Percentiles rank a stretch among this genome's conserved stretches.
phyloP scores from a whole-genome alignment of 2,329 filamentous ascomycete genomes.

The Periconia digitata region DNA sequence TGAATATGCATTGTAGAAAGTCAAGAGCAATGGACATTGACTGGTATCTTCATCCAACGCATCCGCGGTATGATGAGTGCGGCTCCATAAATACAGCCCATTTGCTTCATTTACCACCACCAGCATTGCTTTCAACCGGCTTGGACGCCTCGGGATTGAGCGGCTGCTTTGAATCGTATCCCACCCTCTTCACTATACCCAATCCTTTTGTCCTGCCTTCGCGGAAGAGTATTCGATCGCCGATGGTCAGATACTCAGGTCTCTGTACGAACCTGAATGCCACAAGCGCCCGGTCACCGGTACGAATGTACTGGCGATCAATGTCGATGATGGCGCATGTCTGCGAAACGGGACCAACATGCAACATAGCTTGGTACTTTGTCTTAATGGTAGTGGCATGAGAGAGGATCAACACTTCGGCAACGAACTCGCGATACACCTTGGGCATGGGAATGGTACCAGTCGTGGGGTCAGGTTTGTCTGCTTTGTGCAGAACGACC shows the following conservation, averaged over 20 bases:
- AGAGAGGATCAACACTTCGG: slow-evolving; percentile 88
- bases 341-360: slow-evolving; percentile 91
- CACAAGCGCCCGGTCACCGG: slow-evolving; percentile 89
- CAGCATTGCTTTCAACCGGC: slow-evolving; percentile 8
- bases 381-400: slow-evolving; percentile 97
- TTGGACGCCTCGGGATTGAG: slow-evolving; percentile 38
- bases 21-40: no score
- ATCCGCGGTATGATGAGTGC: not conserved
- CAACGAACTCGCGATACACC: slow-evolving; percentile 54
- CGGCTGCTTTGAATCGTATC: slow-evolving; percentile 70
- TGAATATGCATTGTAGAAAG: no score
- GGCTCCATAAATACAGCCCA: not conserved
- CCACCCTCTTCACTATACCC: slow-evolving; percentile 88
- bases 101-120: not conserved
- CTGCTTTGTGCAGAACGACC: slow-evolving; percentile 86
- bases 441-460: slow-evolving; percentile 48
- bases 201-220: slow-evolving; percentile 94
- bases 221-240: slow-evolving; percentile 87
- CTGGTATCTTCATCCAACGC: no score
- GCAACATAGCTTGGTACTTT: slow-evolving; percentile 97
- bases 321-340: slow-evolving; percentile 98
- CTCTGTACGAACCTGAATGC: slow-evolving; percentile 94
- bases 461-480: slow-evolving; percentile 57
- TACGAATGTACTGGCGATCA: slow-evolving; percentile 91
- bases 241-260: slow-evolving; percentile 86